A percentile compares a stretch with the other conserved stretches of the same genome.
Evolutionary conservation across 1,284 basidiomycete genomes (phyloP).

Genomic region (Cutaneotrichosporon arboriforme): DNA sequence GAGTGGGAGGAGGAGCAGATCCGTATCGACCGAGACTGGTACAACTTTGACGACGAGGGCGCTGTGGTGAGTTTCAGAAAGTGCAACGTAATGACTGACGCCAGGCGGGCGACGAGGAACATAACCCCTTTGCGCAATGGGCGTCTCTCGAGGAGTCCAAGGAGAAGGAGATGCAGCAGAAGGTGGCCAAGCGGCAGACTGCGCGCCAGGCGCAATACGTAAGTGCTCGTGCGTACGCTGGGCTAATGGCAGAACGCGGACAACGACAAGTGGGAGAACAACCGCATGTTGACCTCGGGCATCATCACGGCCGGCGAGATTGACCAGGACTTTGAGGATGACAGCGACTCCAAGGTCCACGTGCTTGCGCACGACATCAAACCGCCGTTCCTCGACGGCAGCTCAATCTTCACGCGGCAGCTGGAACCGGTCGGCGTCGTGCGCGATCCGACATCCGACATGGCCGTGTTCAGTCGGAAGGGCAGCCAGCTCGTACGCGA

Average conservation of each 20-base stretch:
- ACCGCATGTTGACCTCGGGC: conserved; percentile 93
- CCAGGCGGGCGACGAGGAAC: conserved; percentile 71
- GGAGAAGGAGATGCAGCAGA: conserved; percentile 71
- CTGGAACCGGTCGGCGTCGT: conserved; percentile 96
- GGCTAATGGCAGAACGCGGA: conserved; percentile 70
- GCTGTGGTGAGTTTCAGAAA: conserved; percentile 54
- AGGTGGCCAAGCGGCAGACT: conserved; percentile 79
- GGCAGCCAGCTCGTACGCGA: conserved; percentile 89
- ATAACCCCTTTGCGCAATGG: conserved; percentile 89
- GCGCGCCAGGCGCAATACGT: conserved; percentile 92
- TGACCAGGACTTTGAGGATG: conserved; percentile 85
- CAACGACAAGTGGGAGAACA: conserved; percentile 97
- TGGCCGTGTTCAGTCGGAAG: conserved; percentile 94
- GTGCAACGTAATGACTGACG: conserved; percentile 2
- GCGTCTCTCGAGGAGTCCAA: conserved; percentile 68
- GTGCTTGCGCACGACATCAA: conserved; percentile 96
- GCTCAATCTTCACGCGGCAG: conserved; percentile 93
- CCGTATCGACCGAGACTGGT: conserved; percentile 86
- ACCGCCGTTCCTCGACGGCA: conserved; percentile 95
- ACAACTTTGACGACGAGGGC: conserved; percentile 79
- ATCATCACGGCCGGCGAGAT: conserved; percentile 78
- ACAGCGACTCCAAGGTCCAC: conserved; percentile 90
- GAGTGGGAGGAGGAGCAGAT: conserved; percentile 96
- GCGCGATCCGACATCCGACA: conserved; percentile 84
- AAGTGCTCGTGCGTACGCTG: conserved; percentile 35